phyloP scores from a whole-genome alignment of 441 rosid genomes.

The Croton setiger region DNA sequence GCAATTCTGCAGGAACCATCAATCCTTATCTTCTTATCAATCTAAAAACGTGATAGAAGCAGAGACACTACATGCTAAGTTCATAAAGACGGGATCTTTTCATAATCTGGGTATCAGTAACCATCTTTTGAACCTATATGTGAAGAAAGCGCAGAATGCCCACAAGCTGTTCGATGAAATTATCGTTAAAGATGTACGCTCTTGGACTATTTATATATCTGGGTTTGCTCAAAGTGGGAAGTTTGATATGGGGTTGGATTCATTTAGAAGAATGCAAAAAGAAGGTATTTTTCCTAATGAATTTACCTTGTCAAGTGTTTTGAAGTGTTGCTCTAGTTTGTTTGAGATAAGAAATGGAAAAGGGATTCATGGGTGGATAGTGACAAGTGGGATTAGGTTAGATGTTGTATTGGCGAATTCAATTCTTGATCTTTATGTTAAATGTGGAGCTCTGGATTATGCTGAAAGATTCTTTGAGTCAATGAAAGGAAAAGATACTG shows the following conservation, averaged over 20 bases:
- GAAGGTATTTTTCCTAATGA: constrained; percentile 39
- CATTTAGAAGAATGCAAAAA: constrained; percentile 35
- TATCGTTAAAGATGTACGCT: constrained; percentile 32
- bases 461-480: constrained; percentile 34
- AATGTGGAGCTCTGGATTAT: constrained; percentile 31
- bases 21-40: neutral
- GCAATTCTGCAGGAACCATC: neutral
- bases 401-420: constrained; percentile 47
- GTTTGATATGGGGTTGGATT: constrained; percentile 20
- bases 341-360: constrained; percentile 35
- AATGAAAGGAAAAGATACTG: constrained; percentile 33
- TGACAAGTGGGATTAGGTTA: constrained; percentile 31
- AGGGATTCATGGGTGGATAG: constrained; percentile 51
- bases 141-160: constrained; percentile 24
- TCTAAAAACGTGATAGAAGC: neutral
- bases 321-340: constrained; percentile 46
- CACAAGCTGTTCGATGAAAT: constrained; percentile 44
- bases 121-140: constrained; percentile 24
- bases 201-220: constrained; percentile 46
- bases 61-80: constrained; percentile 31
- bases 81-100: constrained; percentile 36
- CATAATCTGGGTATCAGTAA: constrained; percentile 18
- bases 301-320: constrained; percentile 46
- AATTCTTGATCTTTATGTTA: constrained; percentile 45
- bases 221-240: constrained; percentile 31